These are phyloP conservation scores for Clitopilus passeckerianus DNA, from an alignment of 768 basidiomycete species.

Conservation along the genomic window DNA sequence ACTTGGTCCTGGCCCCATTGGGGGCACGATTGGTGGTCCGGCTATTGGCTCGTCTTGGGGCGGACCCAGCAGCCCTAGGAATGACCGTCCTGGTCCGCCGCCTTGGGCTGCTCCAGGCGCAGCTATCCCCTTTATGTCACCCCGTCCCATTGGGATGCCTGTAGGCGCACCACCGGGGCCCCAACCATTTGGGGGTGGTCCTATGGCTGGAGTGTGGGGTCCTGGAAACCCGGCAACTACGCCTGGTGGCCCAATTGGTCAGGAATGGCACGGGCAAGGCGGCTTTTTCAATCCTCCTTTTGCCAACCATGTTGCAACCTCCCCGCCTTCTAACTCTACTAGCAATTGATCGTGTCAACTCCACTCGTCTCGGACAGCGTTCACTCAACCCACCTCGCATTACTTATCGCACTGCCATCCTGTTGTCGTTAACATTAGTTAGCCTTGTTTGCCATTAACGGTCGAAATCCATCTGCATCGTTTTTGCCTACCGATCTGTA, in stretches of 20 bases:
- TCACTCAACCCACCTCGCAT: not conserved
- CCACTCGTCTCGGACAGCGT: not conserved
- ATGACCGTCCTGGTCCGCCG: not conserved
- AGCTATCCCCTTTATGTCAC: not conserved
- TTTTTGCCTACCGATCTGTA: not conserved
- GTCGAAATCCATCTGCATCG: not conserved
- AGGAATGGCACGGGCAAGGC: constrained; percentile 48
- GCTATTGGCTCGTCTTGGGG: constrained; percentile 4
- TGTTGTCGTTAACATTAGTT: not conserved
- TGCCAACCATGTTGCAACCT: not conserved
- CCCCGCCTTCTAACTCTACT: not conserved
- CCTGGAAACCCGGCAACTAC: constrained; percentile 32
- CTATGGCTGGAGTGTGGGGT: constrained; percentile 46
- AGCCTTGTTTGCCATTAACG: not conserved
- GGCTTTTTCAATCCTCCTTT: constrained; percentile 30
- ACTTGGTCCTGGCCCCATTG: constrained; percentile 29
- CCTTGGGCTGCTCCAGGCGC: not conserved
- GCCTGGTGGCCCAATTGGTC: constrained; percentile 12
- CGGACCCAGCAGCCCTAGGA: not conserved
- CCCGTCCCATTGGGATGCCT: constrained; percentile 19
- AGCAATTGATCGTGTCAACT: not conserved
- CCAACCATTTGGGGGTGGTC: constrained; percentile 2
- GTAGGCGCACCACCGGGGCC: not conserved
- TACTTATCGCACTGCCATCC: not conserved
- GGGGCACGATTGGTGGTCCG: constrained; percentile 17